phyloP scores from a whole-genome alignment of 2,329 filamentous ascomycete species.

The Mycosphaerella sp. region DNA sequence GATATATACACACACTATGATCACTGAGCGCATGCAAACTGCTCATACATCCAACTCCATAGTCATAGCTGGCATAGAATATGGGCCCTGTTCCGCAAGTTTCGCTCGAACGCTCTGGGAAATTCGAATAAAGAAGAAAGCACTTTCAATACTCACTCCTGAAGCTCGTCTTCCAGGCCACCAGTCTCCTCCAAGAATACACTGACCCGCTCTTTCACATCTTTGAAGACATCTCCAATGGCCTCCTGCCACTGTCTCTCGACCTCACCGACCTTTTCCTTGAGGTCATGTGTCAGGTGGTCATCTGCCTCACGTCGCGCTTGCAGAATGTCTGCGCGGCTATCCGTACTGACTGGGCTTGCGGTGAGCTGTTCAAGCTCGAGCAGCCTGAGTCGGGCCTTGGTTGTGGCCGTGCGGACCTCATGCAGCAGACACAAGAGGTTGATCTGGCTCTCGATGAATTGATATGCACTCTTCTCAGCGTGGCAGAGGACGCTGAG shows the following conservation, averaged over 20 bases:
- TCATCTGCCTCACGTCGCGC: slow-evolving; percentile 62
- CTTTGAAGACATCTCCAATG: slow-evolving; percentile 68
- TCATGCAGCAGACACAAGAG: slow-evolving; percentile 85
- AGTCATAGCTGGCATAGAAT: no score
- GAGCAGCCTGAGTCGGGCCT: slow-evolving; percentile 60
- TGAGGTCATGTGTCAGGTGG: slow-evolving; percentile 73
- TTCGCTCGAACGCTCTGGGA: slow-evolving; percentile 8
- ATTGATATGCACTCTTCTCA: slow-evolving; percentile 90
- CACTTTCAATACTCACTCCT: slow-evolving; percentile 30
- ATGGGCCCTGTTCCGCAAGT: no score
- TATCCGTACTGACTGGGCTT: slow-evolving; percentile 32
- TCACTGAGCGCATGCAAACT: no score
- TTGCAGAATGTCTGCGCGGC: slow-evolving; percentile 47
- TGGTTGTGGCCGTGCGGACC: slow-evolving; percentile 72
- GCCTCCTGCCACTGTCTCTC: slow-evolving; percentile 88
- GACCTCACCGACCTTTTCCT: slow-evolving; percentile 86
- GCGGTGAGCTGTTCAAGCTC: slow-evolving; percentile 54
- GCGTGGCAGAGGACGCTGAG: slow-evolving; percentile 79
- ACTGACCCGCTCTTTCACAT: slow-evolving; percentile 67
- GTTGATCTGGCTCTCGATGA: slow-evolving; percentile 92
- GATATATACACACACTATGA: no score
- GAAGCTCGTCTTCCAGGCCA: slow-evolving; percentile 72
- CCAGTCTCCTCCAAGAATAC: slow-evolving; percentile 67
- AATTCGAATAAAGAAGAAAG: background rate
- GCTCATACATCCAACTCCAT: no score